phyloP scores from a whole-genome alignment of 768 basidiomycete genomes.

The Porphyrellus cyaneotinctus region DNA sequence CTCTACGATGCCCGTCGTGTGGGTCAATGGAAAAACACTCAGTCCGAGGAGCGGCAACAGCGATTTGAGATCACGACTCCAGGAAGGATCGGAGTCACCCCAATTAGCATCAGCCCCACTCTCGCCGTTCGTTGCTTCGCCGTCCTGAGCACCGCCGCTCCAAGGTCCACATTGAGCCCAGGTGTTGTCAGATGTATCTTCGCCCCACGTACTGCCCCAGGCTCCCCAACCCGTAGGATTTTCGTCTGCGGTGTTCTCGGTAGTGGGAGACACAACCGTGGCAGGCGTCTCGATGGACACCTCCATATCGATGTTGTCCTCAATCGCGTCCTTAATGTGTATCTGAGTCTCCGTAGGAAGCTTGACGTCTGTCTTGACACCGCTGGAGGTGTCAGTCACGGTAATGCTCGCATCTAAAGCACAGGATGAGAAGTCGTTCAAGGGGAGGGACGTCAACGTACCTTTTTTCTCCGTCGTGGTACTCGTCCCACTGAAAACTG shows the following conservation, averaged over 20 bases:
- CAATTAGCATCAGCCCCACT: constrained; percentile 3
- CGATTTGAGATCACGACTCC: constrained; percentile 20
- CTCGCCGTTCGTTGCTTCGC: constrained; percentile 5
- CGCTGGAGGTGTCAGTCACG: constrained; percentile 17
- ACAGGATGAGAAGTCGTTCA: constrained; percentile 5
- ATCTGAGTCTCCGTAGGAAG: constrained; percentile 26
- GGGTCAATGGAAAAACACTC: constrained; percentile 54
- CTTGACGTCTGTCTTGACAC: constrained; percentile 7
- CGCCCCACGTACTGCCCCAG: constrained; percentile 16
- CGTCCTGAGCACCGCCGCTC: constrained; percentile 5
- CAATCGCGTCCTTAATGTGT: constrained; percentile 25
- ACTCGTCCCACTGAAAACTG: constrained; percentile 8
- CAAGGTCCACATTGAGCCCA: constrained; percentile 12
- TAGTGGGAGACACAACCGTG: background rate
- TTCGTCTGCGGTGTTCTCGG: background rate
- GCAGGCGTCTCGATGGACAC: constrained; percentile 7
- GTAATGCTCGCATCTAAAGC: constrained; percentile 12
- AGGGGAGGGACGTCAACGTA: background rate
- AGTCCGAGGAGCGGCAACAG: constrained; percentile 50
- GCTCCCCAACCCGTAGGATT: constrained; percentile 2
- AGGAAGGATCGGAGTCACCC: constrained; percentile 19
- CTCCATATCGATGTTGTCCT: constrained; percentile 25
- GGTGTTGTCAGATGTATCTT: background rate
- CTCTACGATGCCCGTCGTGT: constrained; percentile 64
- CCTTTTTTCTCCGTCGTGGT: constrained; percentile 9